Base-by-base conservation (phyloP, 805 yeast species). In the Pichia eremophila region DNA sequence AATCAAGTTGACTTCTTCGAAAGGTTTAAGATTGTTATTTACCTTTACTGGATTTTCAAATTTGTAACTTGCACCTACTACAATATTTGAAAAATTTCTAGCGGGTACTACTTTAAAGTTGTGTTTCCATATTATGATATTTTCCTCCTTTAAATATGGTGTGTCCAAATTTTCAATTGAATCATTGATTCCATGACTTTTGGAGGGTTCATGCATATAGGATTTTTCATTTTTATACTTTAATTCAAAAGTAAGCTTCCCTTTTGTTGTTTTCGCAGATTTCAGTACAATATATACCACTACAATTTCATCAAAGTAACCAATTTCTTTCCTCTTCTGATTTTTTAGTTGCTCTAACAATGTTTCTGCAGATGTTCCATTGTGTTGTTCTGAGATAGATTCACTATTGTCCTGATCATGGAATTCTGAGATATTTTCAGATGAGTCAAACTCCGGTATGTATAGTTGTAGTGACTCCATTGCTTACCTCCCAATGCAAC, bases 311-410 rank as follows among this genome's bases (percentile, higher is more conserved):
- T 57, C 60, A 42, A 57, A 54, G 29, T 49, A 56, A 8, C 48
- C 59, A 27, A 52, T 18, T 43, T 73, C 63, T 49, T 78, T 74
- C 12, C 14, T n/a, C 6, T 15, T 36, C 12, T n/a, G 22, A 2
- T 18, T 18, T 11, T 36, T 11, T 15, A 36, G 22, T 18, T n/a
- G 11, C 8, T 17, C 9, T 8, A 34, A 15, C 6, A 34, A 4
- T 22, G 25, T 22, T 22, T 22, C 25, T 22, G 25, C 25, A 22
- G 25, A 22, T 5, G 25, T 3, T 22, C 5, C 25, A 5, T 22
- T 5, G 6, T 5, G 14, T 2, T 34, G n/a, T 34, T 34, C 18
- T 15, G 36, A 6, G 8, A 14, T 8, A 4, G n/a, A 2, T 15
- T 15, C 15, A 34, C 17, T 14, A 34, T 34, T 34, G 5, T 22